phyloP scores from a whole-genome alignment of 129 eudicot genomes.

The Deinandra increscens region DNA sequence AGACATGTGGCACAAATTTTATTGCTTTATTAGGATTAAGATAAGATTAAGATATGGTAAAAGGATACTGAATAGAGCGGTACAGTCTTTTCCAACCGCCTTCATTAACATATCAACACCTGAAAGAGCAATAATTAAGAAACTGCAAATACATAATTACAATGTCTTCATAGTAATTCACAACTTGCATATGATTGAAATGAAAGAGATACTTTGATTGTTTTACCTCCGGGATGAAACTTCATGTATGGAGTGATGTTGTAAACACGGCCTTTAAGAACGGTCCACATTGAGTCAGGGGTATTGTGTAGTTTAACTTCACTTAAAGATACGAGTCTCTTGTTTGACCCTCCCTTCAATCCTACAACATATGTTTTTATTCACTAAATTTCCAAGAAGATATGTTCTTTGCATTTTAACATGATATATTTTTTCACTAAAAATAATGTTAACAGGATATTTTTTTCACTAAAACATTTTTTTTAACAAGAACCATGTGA shows the following conservation, averaged over 20 bases:
- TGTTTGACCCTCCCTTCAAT: slow-evolving; percentile 86
- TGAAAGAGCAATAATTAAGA: slow-evolving; percentile 27
- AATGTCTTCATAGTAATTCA: background rate
- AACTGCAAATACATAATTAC: background rate
- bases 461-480: too few species aligned
- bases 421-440: too few species aligned
- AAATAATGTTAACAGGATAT: too few species aligned
- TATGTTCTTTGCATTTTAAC: too few species aligned
- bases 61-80: slow-evolving; percentile 97
- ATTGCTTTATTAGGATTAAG: too few species aligned
- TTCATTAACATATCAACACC: slow-evolving; percentile 94
- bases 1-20: too few species aligned
- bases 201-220: slow-evolving; percentile 2
- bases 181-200: background rate
- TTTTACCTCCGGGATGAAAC: slow-evolving; percentile 95
- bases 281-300: slow-evolving; percentile 92
- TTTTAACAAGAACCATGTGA: too few species aligned
- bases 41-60: slow-evolving; percentile 16
- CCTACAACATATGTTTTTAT: slow-evolving; percentile 36
- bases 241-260: slow-evolving; percentile 93
- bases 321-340: slow-evolving; percentile 66
- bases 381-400: background rate
- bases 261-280: slow-evolving; percentile 94
- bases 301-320: slow-evolving; percentile 88
- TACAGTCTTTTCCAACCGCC: slow-evolving; percentile 96